Percentiles rank a stretch among this genome's conserved stretches.
Evolutionary conservation across 352 stramenopile genomes (phyloP).

Genomic region (Thraustochytrium striatum): DNA sequence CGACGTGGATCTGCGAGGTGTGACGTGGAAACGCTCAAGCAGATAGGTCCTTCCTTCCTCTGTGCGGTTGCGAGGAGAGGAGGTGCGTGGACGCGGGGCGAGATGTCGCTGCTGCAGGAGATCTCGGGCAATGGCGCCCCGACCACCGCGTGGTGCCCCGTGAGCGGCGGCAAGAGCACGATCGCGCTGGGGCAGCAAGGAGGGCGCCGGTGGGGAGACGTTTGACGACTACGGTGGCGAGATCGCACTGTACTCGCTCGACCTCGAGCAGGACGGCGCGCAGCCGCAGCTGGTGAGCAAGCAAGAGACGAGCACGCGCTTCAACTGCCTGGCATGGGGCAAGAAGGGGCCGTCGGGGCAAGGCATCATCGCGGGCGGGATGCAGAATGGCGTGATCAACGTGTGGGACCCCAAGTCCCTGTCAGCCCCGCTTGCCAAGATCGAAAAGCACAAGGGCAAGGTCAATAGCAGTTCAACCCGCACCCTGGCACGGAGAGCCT

Average conservation of each 20-base stretch:
- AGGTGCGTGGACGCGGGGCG: no score
- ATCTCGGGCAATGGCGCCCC: conserved; percentile 73
- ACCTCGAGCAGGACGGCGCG: conserved; percentile 68
- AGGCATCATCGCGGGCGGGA: conserved; percentile 90
- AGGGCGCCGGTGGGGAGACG: conserved; percentile 79
- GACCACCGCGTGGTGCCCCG: conserved; percentile 77
- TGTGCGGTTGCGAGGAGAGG: no score
- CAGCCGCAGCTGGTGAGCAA: conserved; percentile 45
- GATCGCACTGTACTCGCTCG: conserved; percentile 91
- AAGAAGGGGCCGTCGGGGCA: conserved; percentile 71
- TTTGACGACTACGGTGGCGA: conserved; percentile 96
- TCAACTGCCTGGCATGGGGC: conserved; percentile 87
- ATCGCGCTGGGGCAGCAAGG: conserved; percentile 83
- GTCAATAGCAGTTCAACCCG: conserved; percentile 93
- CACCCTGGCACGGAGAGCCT: conserved; percentile 82
- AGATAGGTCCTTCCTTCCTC: no score
- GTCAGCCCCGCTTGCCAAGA: conserved; percentile 58
- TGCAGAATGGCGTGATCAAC: conserved; percentile 91
- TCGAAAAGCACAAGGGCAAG: conserved; percentile 68
- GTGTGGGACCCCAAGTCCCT: conserved; percentile 89
- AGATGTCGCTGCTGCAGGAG: conserved; percentile 81
- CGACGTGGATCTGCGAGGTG: no score
- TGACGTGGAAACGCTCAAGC: no score
- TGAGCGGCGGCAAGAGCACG: conserved; percentile 68
- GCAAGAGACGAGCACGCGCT: conserved; percentile 69